A percentile compares a stretch with the other conserved stretches of the same genome.
phyloP scores from a whole-genome alignment of 208 protist species.

The Acanthamoeba polyphaga region DNA sequence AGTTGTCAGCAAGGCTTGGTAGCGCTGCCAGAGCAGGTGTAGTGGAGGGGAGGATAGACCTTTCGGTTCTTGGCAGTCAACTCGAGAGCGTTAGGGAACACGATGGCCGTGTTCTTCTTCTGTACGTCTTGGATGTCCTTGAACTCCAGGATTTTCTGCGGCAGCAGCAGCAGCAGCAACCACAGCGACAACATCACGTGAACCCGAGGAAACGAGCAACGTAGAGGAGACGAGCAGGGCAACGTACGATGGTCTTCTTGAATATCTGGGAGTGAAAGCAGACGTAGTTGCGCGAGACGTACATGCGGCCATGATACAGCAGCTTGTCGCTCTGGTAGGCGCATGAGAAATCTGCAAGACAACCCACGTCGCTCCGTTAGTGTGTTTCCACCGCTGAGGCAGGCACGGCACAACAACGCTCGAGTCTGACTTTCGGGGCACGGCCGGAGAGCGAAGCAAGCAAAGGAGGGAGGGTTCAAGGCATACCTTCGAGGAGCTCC shows the following conservation, averaged over 20 bases:
- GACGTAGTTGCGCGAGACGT: constrained; percentile 52
- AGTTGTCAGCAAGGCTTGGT: neutral
- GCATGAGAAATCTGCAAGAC: constrained; percentile 40
- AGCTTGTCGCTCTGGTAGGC: constrained; percentile 58
- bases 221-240: neutral
- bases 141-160: constrained; percentile 65
- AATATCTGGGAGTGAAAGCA: constrained; percentile 76
- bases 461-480: neutral
- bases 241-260: constrained; percentile 68
- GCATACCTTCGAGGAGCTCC: constrained; percentile 32
- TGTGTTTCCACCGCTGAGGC: too few relatives aligned
- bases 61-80: constrained; percentile 40
- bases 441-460: neutral
- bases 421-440: neutral
- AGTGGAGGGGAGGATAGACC: neutral
- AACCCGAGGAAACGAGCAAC: neutral
- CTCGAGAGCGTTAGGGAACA: constrained; percentile 67
- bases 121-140: constrained; percentile 27
- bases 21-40: neutral
- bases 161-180: neutral
- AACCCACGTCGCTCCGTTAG: neutral
- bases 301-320: constrained; percentile 71
- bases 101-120: constrained; percentile 61
- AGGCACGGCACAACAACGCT: too few relatives aligned
- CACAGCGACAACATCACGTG: neutral